Evolutionary conservation across 345 rosid species (phyloP).

Genomic region (Ricinus communis): DNA sequence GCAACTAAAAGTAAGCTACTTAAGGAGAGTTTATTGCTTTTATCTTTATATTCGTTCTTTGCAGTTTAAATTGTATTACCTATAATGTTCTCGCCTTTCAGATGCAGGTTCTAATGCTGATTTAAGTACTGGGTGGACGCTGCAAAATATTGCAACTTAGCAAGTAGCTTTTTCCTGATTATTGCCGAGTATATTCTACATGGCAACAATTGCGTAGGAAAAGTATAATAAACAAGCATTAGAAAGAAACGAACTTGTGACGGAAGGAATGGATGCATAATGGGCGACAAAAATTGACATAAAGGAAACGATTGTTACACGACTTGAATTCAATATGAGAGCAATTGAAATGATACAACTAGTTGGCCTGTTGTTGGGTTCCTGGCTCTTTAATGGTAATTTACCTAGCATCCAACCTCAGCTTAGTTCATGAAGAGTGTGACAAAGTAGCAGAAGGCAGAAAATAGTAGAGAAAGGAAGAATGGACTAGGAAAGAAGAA

Average conservation of each 20-base stretch:
- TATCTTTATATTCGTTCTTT: neutral
- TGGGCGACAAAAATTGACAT: neutral
- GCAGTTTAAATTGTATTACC: neutral
- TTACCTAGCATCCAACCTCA: no score
- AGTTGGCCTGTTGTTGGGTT: no score
- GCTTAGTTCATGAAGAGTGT: no score
- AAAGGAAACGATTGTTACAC: neutral
- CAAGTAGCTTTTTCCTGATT: neutral
- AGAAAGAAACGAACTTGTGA: neutral
- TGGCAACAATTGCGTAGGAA: neutral
- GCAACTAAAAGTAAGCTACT: neutral
- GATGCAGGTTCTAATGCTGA: no score
- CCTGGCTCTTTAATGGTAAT: no score
- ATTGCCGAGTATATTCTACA: neutral
- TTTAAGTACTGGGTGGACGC: neutral
- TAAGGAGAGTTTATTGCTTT: neutral
- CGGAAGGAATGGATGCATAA: neutral
- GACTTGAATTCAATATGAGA: neutral
- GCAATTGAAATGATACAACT: neutral
- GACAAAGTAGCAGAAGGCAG: no score
- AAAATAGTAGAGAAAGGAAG: no score
- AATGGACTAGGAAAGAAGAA: no score
- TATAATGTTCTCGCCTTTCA: neutral
- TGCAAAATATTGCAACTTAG: neutral
- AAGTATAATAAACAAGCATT: neutral